Percentiles rank a stretch among this genome's conserved stretches.
phyloP scores from a whole-genome alignment of 805 yeast genomes.

The Clavispora fructus region DNA sequence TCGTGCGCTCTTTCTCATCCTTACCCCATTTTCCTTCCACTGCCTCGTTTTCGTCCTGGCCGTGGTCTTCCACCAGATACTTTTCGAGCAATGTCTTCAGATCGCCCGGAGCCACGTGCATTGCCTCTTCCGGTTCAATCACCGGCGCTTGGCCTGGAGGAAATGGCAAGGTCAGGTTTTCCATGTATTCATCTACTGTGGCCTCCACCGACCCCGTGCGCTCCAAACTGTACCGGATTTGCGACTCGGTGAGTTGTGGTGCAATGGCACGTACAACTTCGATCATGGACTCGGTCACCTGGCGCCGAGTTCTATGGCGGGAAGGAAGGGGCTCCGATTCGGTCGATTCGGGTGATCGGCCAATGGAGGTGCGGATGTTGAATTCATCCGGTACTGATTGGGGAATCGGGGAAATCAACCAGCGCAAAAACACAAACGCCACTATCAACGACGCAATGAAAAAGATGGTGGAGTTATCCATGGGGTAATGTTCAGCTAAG shows the following conservation, averaged over 20 bases:
- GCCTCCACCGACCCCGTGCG: slow-evolving; percentile 75
- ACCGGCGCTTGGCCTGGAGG: slow-evolving; percentile 37
- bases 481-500: slow-evolving; percentile 8
- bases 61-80: slow-evolving; percentile 34
- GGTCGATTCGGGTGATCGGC: neutral
- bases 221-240: slow-evolving; percentile 68
- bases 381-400: slow-evolving; percentile 23
- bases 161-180: slow-evolving; percentile 53
- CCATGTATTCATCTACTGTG: slow-evolving; percentile 69
- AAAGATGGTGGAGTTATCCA: slow-evolving; percentile 53
- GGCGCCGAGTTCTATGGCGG: slow-evolving; percentile 31
- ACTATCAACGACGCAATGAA: slow-evolving; percentile 44
- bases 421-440: slow-evolving; percentile 57
- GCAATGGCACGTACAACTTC: slow-evolving; percentile 81
- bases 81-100: slow-evolving; percentile 29
- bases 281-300: slow-evolving; percentile 67
- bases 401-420: slow-evolving; percentile 60
- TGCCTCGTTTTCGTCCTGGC: slow-evolving; percentile 5
- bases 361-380: slow-evolving; percentile 4
- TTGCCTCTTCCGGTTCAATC: slow-evolving; percentile 1
- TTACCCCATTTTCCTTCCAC: slow-evolving; percentile 22
- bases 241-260: slow-evolving; percentile 63
- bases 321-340: slow-evolving; percentile 8
- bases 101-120: slow-evolving; percentile 6
- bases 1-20: slow-evolving; percentile 11